A percentile compares a stretch with the other conserved stretches of the same genome.
phyloP scores from a whole-genome alignment of 2,329 filamentous ascomycete genomes.

The Venturia asperata region DNA sequence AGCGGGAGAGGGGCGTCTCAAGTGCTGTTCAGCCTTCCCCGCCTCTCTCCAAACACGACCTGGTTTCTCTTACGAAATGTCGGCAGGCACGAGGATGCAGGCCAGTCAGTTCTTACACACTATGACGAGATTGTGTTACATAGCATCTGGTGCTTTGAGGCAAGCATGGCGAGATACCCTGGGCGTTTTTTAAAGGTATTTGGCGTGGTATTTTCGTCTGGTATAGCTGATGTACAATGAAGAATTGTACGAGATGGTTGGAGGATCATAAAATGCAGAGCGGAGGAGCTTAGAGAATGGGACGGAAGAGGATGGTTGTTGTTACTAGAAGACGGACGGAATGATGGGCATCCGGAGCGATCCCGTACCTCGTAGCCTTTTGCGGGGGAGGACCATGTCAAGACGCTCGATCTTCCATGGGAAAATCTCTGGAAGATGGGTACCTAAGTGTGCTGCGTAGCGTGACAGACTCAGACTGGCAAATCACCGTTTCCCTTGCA shows the following conservation, averaged over 20 bases:
- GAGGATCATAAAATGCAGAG: neutral
- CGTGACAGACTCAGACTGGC: neutral
- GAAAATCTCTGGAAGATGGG: neutral
- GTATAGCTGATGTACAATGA: neutral
- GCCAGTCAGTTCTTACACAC: constrained; percentile 3
- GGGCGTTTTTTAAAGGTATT: neutral
- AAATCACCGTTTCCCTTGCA: too few relatives aligned
- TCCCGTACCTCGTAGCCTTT: neutral
- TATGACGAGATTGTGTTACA: constrained; percentile 3
- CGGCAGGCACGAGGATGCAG: constrained; percentile 1
- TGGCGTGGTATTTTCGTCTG: neutral
- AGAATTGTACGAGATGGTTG: neutral
- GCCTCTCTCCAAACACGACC: neutral
- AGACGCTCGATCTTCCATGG: neutral
- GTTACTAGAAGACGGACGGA: neutral
- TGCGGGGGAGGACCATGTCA: constrained; percentile 4
- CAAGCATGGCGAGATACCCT: constrained; percentile 12
- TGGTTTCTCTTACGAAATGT: constrained; percentile 6
- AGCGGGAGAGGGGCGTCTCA: constrained; percentile 4
- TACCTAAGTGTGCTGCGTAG: constrained; percentile 5
- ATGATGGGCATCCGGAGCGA: neutral
- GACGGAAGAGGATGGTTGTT: neutral
- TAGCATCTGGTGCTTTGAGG: neutral
- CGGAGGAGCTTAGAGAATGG: neutral
- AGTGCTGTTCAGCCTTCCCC: neutral